Conservation (phyloP, 1,139 yeast species). For the Hyphopichia buzzinii region DNA sequence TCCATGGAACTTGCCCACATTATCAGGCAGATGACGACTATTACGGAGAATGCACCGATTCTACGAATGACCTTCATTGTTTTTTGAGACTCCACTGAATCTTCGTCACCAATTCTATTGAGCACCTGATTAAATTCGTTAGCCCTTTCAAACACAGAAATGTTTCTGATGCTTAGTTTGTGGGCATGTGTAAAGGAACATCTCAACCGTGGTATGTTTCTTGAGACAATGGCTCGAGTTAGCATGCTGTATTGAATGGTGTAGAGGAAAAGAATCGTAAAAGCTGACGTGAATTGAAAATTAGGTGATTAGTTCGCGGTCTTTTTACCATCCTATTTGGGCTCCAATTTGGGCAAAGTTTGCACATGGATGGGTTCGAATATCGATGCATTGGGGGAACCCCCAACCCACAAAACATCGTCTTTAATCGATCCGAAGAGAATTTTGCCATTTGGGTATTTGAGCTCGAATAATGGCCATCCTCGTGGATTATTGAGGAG, state of each 20-base stretch:
- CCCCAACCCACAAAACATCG: constrained; percentile 32
- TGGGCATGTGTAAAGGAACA: too few species aligned
- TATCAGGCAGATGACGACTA: constrained; percentile 34
- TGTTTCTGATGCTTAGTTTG: too few species aligned
- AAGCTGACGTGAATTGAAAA: too few species aligned
- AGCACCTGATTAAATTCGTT: constrained; percentile 19
- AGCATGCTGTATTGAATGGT: too few species aligned
- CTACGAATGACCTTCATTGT: constrained; percentile 30
- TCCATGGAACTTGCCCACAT: constrained; percentile 30
- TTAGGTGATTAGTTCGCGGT: too few species aligned
- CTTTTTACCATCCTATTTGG: too few species aligned
- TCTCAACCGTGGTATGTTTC: too few species aligned
- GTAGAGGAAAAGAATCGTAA: too few species aligned
- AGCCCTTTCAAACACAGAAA: constrained; percentile 12
- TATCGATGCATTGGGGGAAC: constrained; percentile 8
- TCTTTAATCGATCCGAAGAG: constrained; percentile 27
- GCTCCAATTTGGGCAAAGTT: too few species aligned
- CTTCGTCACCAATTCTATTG: constrained; percentile 35
- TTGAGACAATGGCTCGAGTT: too few species aligned
- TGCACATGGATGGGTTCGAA: constrained; percentile 25
- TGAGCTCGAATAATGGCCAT: constrained; percentile 20
- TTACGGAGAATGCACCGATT: constrained; percentile 33
- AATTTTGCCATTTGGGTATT: constrained; percentile 7
- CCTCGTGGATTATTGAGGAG: too few species aligned
- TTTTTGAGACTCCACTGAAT: constrained; percentile 28